A percentile compares a stretch with the other conserved stretches of the same genome.
These are phyloP conservation scores for Dipsacomyces acuminosporus DNA, from an alignment of 371 early-diverging fungal genomes.

Conservation along the genomic window DNA sequence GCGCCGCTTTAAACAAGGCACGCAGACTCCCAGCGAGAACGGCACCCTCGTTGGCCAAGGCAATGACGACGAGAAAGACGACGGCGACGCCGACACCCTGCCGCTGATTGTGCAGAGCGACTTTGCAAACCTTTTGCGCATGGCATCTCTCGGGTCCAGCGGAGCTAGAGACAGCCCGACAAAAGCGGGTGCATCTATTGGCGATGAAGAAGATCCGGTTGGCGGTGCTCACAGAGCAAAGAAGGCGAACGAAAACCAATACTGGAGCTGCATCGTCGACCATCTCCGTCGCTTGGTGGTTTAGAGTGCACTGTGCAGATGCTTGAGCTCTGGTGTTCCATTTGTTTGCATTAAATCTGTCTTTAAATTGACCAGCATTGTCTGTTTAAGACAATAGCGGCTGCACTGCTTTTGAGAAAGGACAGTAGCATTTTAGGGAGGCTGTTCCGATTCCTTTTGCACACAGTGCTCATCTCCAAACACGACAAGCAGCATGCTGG, in stretches of 20 bases:
- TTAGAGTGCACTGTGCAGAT: no score
- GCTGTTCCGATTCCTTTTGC: no score
- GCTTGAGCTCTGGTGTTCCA: no score
- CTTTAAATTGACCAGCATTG: no score
- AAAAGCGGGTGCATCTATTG: neutral
- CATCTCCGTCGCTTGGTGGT: constrained; percentile 26
- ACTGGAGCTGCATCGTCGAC: constrained; percentile 48
- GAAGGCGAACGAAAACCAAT: constrained; percentile 45
- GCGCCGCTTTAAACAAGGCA: neutral
- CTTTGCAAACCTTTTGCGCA: constrained; percentile 47
- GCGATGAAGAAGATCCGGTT: constrained; percentile 12
- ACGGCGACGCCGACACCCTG: neutral
- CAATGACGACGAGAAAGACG: neutral
- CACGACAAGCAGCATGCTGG: no score
- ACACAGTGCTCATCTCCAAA: no score
- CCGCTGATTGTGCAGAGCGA: constrained; percentile 47
- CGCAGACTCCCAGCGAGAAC: no score
- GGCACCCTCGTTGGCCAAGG: no score
- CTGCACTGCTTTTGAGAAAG: no score
- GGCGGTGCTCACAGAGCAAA: constrained; percentile 20
- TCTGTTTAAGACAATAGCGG: no score
- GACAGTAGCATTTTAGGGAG: no score
- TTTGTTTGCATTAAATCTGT: no score
- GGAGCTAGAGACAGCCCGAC: neutral
- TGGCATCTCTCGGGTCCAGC: constrained; percentile 21